Evolutionary conservation across 176 grass and related monocot genomes (phyloP).

Genomic region (Triticum dicoccoides): DNA sequence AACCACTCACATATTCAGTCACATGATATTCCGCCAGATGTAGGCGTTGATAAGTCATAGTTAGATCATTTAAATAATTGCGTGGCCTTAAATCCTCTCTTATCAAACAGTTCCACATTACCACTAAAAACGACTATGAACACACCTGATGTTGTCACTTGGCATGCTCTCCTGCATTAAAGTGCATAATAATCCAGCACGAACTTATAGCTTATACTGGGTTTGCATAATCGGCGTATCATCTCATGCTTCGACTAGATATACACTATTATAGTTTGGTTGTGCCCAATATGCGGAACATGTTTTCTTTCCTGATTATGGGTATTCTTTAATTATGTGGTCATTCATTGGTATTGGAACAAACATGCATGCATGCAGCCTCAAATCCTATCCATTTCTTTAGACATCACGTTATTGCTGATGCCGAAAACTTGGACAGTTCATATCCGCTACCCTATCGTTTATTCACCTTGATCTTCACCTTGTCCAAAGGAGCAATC

Average conservation of each 20-base stretch:
- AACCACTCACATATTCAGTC: not conserved
- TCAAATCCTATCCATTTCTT: not conserved
- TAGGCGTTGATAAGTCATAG: slow-evolving; percentile 7
- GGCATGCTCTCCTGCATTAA: not conserved
- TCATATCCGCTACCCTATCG: not conserved
- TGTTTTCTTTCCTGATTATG: no score
- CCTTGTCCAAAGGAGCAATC: not conserved
- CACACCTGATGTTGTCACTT: not conserved
- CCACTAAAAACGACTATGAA: not conserved
- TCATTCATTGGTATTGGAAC: not conserved
- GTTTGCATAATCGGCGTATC: not conserved
- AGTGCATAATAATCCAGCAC: not conserved
- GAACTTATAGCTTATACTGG: not conserved
- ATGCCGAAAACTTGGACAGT: not conserved
- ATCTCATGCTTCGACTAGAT: not conserved
- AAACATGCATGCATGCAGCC: not conserved
- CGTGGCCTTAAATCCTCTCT: not conserved
- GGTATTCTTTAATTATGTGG: not conserved
- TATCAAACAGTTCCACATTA: not conserved
- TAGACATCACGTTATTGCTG: not conserved
- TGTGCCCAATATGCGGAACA: not conserved
- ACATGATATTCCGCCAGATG: not conserved
- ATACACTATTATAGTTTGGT: not conserved
- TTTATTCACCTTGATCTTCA: not conserved
- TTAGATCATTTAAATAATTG: slow-evolving; percentile 15